A percentile compares a stretch with the other conserved stretches of the same genome.
Evolutionary conservation across 2,329 filamentous ascomycete species (phyloP).

Genomic region (Cercospora berteroae): DNA sequence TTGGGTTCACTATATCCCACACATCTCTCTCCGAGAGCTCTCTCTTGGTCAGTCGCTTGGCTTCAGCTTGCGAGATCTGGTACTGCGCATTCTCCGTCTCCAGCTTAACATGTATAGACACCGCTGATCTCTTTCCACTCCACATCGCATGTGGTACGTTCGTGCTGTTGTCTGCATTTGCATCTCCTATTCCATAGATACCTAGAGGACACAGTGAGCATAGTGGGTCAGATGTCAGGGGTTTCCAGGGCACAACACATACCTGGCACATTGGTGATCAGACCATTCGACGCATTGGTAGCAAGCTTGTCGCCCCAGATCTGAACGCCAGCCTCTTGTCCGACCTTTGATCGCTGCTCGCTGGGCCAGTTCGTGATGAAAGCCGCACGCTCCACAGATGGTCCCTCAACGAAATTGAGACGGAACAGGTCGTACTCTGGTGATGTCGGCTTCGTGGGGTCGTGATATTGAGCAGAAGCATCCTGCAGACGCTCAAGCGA

Average conservation of each 20-base stretch:
- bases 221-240: neutral
- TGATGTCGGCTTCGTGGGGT: slow-evolving; percentile 9
- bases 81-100: slow-evolving; percentile 11
- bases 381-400: slow-evolving; percentile 9
- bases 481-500: slow-evolving; percentile 15
- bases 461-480: slow-evolving; percentile 3
- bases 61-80: slow-evolving; percentile 4
- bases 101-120: slow-evolving; percentile 8
- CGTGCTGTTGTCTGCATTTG: slow-evolving; percentile 8
- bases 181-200: slow-evolving; percentile 12
- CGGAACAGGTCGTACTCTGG: slow-evolving; percentile 16
- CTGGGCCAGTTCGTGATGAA: slow-evolving; percentile 16
- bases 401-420: slow-evolving; percentile 13
- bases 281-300: slow-evolving; percentile 1
- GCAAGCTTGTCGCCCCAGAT: slow-evolving; percentile 4
- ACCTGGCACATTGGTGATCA: slow-evolving; percentile 17
- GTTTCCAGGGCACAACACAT: neutral
- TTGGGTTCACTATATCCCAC: slow-evolving; percentile 12
- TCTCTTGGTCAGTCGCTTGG: slow-evolving; percentile 6
- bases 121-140: slow-evolving; percentile 6
- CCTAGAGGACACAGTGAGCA: slow-evolving; percentile 2
- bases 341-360: slow-evolving; percentile 11
- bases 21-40: slow-evolving; percentile 4
- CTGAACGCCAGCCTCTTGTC: slow-evolving; percentile 9
- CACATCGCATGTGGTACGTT: slow-evolving; percentile 17